Conservation (phyloP, 495 filamentous ascomycete genomes). For the Penicillium angulare region DNA sequence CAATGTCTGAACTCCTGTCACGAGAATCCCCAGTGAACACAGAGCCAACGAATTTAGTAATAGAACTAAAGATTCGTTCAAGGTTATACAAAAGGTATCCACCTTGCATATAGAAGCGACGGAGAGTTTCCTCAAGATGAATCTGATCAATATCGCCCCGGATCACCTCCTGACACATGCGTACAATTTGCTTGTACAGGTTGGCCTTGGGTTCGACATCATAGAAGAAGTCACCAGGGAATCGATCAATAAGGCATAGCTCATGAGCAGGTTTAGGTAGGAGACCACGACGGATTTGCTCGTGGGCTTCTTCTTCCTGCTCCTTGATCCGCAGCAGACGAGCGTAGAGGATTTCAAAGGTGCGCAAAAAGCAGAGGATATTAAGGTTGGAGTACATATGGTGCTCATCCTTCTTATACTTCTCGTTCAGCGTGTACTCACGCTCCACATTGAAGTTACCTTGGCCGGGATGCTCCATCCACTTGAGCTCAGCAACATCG, state of each 20-base stretch:
- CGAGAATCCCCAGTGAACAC: conserved; percentile 80
- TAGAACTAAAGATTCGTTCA: conserved; percentile 74
- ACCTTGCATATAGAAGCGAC: conserved; percentile 80
- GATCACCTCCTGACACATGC: conserved; percentile 67
- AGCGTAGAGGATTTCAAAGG: conserved; percentile 84
- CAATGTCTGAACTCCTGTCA: conserved; percentile 86
- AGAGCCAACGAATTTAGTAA: conserved; percentile 69
- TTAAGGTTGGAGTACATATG: conserved; percentile 87
- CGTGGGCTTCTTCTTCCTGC: conserved; percentile 65
- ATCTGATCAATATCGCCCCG: conserved; percentile 73
- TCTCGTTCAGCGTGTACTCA: conserved; percentile 73
- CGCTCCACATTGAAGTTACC: conserved; percentile 53
- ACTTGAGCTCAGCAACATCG: conserved; percentile 48
- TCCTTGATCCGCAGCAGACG: conserved; percentile 80
- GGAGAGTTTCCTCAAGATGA: conserved; percentile 82
- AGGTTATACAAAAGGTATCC: conserved; percentile 91
- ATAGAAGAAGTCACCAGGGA: conserved; percentile 79
- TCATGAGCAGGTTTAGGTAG: conserved; percentile 75
- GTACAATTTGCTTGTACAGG: conserved; percentile 67
- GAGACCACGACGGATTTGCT: conserved; percentile 65
- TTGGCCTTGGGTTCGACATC: conserved; percentile 60
- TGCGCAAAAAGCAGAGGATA: conserved; percentile 89
- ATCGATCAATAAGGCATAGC: conserved; percentile 70
- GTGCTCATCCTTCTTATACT: conserved; percentile 74
- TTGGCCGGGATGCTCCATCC: conserved; percentile 58